Conservation (phyloP, 345 rosid species). For the Sonneratia alba region DNA sequence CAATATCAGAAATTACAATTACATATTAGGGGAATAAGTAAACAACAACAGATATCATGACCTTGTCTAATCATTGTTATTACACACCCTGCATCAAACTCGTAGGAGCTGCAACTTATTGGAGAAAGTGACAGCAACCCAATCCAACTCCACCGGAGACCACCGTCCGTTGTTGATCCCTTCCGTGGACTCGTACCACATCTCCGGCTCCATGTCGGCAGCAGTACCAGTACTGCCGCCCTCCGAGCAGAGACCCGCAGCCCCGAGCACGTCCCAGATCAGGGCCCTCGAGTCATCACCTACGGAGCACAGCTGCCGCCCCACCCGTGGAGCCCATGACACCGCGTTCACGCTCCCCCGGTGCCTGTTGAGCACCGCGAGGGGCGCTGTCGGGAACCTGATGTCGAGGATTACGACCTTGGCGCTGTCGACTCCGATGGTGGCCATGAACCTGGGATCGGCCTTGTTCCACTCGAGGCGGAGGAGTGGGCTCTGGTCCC, state of each 20-base stretch:
- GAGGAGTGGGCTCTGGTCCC: constrained; percentile 23
- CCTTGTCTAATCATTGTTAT: too few species aligned
- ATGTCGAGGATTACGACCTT: constrained; percentile 46
- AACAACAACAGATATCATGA: too few species aligned
- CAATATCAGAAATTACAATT: too few species aligned
- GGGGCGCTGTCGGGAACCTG: constrained; percentile 39
- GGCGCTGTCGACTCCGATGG: constrained; percentile 39
- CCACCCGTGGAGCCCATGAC: constrained; percentile 35
- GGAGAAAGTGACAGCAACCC: constrained; percentile 28
- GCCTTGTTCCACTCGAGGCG: constrained; percentile 55
- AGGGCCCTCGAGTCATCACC: constrained; percentile 48
- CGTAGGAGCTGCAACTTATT: constrained; percentile 38
- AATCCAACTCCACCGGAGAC: constrained; percentile 40
- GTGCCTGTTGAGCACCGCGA: constrained; percentile 34
- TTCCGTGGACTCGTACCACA: constrained; percentile 33
- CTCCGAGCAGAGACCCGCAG: constrained; percentile 5
- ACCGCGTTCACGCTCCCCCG: constrained; percentile 38
- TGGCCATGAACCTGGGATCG: constrained; percentile 45
- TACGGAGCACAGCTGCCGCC: constrained; percentile 36
- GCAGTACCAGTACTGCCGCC: not conserved
- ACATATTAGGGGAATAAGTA: too few species aligned
- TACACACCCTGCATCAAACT: constrained; percentile 12
- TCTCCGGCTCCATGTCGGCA: constrained; percentile 27
- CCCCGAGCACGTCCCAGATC: constrained; percentile 33
- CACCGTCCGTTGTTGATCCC: constrained; percentile 45